These are phyloP conservation scores for Guillardia theta DNA, from an alignment of 78 protist genomes.

Conservation along the genomic window DNA sequence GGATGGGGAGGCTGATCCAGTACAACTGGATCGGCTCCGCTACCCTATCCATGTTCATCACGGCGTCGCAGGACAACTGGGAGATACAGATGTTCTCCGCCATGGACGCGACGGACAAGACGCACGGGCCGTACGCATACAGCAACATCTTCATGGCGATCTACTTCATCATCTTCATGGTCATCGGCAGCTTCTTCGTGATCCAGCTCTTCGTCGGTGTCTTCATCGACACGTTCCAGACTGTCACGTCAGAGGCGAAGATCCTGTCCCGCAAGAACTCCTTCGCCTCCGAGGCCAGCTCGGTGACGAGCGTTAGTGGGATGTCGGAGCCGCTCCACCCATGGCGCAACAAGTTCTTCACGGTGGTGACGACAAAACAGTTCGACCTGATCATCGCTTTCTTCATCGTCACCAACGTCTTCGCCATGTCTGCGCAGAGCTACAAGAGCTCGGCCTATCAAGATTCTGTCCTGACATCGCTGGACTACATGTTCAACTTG, in stretches of 20 bases:
- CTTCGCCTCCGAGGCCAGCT: not conserved
- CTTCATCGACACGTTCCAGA: not conserved
- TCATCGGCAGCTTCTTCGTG: not conserved
- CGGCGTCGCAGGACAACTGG: constrained; percentile 35
- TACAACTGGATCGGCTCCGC: not conserved
- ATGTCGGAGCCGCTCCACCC: not conserved
- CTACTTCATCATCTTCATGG: not conserved
- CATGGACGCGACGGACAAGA: not conserved
- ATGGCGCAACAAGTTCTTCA: not conserved
- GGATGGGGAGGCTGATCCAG: not conserved
- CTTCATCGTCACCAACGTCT: not conserved
- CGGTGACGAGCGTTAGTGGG: not conserved
- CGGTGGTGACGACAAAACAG: not conserved
- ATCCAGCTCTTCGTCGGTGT: not conserved
- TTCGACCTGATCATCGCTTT: constrained; percentile 13
- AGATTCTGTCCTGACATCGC: not conserved
- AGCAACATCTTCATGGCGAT: not conserved
- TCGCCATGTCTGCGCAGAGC: not conserved
- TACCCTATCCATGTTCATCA: not conserved
- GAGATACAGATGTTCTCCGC: not conserved
- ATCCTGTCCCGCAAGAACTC: not conserved
- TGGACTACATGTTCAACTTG: not conserved
- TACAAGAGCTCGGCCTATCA: not conserved
- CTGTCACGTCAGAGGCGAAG: not conserved
- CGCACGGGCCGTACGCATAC: not conserved